Evolutionary conservation across 2,329 filamentous ascomycete genomes (phyloP).

Genomic region (Penicillium rolfsii): DNA sequence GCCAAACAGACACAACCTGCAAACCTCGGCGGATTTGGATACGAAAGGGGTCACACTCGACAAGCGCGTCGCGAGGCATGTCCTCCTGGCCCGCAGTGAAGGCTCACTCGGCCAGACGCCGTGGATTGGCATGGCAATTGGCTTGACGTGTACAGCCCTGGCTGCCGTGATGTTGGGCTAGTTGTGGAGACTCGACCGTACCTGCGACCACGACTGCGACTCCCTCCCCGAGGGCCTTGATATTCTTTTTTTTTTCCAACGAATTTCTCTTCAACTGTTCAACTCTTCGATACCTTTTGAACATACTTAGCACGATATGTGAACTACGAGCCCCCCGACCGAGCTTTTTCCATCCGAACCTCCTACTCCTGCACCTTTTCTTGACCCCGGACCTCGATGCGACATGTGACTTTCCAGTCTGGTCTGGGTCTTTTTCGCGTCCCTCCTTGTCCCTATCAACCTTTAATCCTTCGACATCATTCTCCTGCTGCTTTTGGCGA

Average conservation of each 20-base stretch:
- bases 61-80: slow-evolving; percentile 28
- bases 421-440: background rate
- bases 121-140: slow-evolving; percentile 49
- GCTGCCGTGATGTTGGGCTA: slow-evolving; percentile 46
- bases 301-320: slow-evolving; percentile 20
- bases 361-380: background rate
- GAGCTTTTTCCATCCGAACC: slow-evolving; percentile 5
- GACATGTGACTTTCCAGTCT: background rate
- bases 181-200: background rate
- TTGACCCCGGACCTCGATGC: background rate
- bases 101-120: slow-evolving; percentile 45
- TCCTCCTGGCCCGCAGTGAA: slow-evolving; percentile 41
- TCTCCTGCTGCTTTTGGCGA: slow-evolving; percentile 15
- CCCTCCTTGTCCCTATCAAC: background rate
- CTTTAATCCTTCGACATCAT: slow-evolving; percentile 6
- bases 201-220: background rate
- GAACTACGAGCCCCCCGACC: slow-evolving; percentile 23
- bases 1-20: slow-evolving; percentile 6
- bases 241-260: background rate
- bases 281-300: slow-evolving; percentile 6
- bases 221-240: background rate
- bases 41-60: slow-evolving; percentile 4
- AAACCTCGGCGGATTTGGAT: slow-evolving; percentile 3
- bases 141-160: slow-evolving; percentile 44
- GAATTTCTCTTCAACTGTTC: background rate